phyloP scores from a whole-genome alignment of 768 basidiomycete species.

The Mycena albidolilacea region DNA sequence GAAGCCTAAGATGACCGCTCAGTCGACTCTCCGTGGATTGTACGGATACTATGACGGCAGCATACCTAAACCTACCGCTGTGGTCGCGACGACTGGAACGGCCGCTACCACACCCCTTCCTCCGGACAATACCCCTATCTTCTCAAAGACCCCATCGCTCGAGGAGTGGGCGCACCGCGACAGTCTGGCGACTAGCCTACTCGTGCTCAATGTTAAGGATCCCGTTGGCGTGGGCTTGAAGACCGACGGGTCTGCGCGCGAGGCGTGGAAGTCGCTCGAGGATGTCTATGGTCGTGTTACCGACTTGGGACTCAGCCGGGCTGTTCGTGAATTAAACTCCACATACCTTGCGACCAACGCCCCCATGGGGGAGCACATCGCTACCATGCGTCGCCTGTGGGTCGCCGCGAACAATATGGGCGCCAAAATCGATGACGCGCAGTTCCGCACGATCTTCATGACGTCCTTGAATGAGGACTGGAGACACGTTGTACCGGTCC shows the following conservation, averaged over 20 bases:
- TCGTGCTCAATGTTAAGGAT: slow-evolving; percentile 44
- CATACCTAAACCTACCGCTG: background rate
- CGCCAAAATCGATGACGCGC: slow-evolving; percentile 27
- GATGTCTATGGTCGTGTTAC: slow-evolving; percentile 29
- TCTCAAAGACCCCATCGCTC: slow-evolving; percentile 31
- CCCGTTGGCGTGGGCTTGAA: slow-evolving; percentile 42
- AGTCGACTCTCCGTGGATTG: slow-evolving; percentile 11
- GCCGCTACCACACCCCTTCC: background rate
- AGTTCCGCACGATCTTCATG: background rate
- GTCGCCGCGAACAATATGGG: slow-evolving; percentile 36
- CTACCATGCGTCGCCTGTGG: slow-evolving; percentile 35
- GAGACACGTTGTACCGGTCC: slow-evolving; percentile 25
- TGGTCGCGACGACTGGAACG: background rate
- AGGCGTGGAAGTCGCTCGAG: slow-evolving; percentile 43
- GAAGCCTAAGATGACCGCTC: background rate
- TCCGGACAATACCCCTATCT: slow-evolving; percentile 32
- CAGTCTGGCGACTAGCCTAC: slow-evolving; percentile 30
- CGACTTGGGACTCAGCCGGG: slow-evolving; percentile 33
- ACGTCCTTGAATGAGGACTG: slow-evolving; percentile 5
- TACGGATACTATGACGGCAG: slow-evolving; percentile 20
- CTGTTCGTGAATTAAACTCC: slow-evolving; percentile 27
- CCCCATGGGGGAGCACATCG: slow-evolving; percentile 9
- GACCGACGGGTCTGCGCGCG: slow-evolving; percentile 40
- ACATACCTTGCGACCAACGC: slow-evolving; percentile 33
- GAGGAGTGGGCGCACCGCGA: slow-evolving; percentile 44